Percentiles rank a stretch among this genome's conserved stretches.
Conservation (phyloP, 352 stramenopile species). For the Globisporangium viniferum region DNA sequence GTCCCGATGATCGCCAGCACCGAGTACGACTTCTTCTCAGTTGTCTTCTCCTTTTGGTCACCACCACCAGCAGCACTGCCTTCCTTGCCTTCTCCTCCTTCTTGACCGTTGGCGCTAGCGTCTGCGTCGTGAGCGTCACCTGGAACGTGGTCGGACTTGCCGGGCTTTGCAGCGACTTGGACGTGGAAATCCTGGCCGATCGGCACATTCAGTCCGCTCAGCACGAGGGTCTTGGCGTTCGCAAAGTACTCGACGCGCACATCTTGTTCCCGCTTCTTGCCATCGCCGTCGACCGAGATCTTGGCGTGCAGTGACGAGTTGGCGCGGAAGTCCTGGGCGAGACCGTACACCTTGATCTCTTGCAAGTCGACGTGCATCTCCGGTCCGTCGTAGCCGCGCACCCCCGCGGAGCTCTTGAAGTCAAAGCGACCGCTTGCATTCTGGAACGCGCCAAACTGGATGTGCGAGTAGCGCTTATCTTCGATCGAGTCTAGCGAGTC, state of each 20-base stretch:
- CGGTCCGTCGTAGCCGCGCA: slow-evolving; percentile 58
- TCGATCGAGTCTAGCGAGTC: slow-evolving; percentile 61
- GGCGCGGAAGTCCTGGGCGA: slow-evolving; percentile 39
- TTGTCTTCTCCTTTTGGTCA: slow-evolving; percentile 4
- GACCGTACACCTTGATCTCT: slow-evolving; percentile 56
- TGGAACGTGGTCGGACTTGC: slow-evolving; percentile 17
- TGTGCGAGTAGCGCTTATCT: slow-evolving; percentile 50
- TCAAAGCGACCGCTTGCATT: slow-evolving; percentile 35
- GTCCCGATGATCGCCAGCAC: slow-evolving; percentile 38
- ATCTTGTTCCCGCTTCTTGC: not conserved
- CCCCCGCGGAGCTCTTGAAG: slow-evolving; percentile 30
- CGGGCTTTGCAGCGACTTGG: slow-evolving; percentile 25
- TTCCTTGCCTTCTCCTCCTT: not conserved
- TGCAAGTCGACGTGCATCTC: slow-evolving; percentile 59
- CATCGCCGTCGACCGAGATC: slow-evolving; percentile 2
- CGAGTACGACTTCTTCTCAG: slow-evolving; percentile 22
- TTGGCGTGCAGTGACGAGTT: slow-evolving; percentile 57
- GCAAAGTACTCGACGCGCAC: slow-evolving; percentile 66
- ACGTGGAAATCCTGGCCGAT: slow-evolving; percentile 55
- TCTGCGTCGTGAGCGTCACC: slow-evolving; percentile 5
- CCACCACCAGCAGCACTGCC: not conserved
- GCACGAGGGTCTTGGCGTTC: slow-evolving; percentile 57
- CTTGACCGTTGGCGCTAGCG: not conserved
- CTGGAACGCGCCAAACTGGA: slow-evolving; percentile 41
- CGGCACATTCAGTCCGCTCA: slow-evolving; percentile 37